Evolutionary conservation across 805 yeast species (phyloP).

Genomic region (Debaryomyces prosopidis): DNA sequence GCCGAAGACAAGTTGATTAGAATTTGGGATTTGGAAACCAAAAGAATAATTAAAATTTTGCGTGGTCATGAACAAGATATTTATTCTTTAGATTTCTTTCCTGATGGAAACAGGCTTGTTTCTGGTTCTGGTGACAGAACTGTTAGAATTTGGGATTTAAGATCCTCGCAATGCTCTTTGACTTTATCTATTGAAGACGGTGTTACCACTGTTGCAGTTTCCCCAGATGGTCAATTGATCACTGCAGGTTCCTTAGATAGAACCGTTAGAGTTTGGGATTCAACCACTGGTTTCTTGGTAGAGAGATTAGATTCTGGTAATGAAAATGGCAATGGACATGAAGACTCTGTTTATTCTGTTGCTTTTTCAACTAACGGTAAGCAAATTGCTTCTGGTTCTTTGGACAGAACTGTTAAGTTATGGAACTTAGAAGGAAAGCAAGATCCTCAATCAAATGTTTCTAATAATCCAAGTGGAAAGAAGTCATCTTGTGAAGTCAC

Average conservation of each 20-base stretch:
- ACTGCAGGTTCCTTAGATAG: constrained; percentile 97
- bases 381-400: constrained; percentile 91
- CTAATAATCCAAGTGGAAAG: constrained; percentile 23
- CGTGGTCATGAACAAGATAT: constrained; percentile 98
- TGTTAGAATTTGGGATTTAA: constrained; percentile 94
- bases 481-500: constrained; percentile 81
- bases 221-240: constrained; percentile 90
- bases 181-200: constrained; percentile 95
- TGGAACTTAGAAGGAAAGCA: constrained; percentile 80
- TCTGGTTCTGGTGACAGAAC: constrained; percentile 97
- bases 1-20: constrained; percentile 89
- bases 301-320: constrained; percentile 90
- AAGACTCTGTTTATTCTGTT: constrained; percentile 93
- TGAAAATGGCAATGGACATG: constrained; percentile 89
- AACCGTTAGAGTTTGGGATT: constrained; percentile 96
- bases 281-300: constrained; percentile 85
- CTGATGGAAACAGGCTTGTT: constrained; percentile 89
- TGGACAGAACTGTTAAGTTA: constrained; percentile 92
- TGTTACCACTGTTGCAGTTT: constrained; percentile 95
- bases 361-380: constrained; percentile 90
- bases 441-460: constrained; percentile 18
- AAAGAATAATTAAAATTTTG: constrained; percentile 81
- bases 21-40: constrained; percentile 90
- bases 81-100: constrained; percentile 91
- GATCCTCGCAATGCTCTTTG: constrained; percentile 83